Evolutionary conservation across 371 early-diverging fungal species (phyloP), one percentile per base, ranked within the genome.

Genomic region (Apophysomyces trapeziformis): DNA sequence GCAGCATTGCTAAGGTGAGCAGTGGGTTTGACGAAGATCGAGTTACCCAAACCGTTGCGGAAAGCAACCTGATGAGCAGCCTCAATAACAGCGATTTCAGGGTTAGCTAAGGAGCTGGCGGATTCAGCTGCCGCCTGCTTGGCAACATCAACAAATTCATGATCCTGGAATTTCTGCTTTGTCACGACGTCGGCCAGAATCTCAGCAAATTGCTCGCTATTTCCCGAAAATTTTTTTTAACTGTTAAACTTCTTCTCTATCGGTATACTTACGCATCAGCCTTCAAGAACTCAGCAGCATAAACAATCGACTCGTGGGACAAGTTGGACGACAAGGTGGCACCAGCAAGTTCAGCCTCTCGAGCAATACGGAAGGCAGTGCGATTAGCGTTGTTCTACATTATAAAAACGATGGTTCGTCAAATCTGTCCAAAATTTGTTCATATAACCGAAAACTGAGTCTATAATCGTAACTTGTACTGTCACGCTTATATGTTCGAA

Each of bases 31-130:
- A 95, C 96, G 74, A 90, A 96, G 65, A 96, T 80, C 32, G 97
- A 89, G 92, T 97, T 96, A 62, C 97, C 99, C 70, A 98, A 91
- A 39, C 99, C 99, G 68, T 74, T 76, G 75, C 97, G 94, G 93
- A 96, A 98, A 50, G 97, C 97, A 44, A 89, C 90, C 67, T 82
- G 85, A 85, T 98, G 98, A 69, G 93, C 85, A 43, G 87, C 86
- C 72, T 97, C 96, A 35, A 93, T 66, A 57, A 90, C 90, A 45
- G 83, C 73, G 41, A 90, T 78, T 65, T 85, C 85, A 57, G 95
- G 85, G 75, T 87, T 84, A 39, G 87, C 67, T 59, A 87, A 84
- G 43, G 95, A 92, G 38, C 83, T 79, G 64, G 83, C 71, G 38
- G 91, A 77, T 82, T 96, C 95, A 54, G 82, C 83, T 46, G 75